These are phyloP conservation scores for Steccherinum ochraceum DNA, from an alignment of 768 basidiomycete species.

Conservation along the genomic window DNA sequence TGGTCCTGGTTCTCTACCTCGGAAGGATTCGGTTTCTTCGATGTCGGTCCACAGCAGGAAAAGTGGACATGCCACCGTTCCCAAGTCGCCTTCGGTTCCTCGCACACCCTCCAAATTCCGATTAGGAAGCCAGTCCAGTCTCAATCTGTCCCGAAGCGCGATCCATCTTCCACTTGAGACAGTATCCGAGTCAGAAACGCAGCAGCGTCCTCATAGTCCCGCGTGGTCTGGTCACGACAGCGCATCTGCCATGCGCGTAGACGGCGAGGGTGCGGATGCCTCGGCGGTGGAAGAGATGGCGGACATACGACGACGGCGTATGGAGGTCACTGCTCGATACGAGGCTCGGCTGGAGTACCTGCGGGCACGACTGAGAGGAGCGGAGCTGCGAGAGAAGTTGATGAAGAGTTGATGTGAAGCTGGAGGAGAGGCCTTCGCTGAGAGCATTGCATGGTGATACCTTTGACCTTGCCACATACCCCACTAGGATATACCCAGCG, in stretches of 20 bases:
- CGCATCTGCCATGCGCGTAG: slow-evolving; percentile 9
- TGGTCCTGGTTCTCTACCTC: slow-evolving; percentile 13
- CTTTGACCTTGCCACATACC: background rate
- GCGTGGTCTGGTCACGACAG: slow-evolving; percentile 19
- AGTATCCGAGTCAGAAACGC: slow-evolving; percentile 47
- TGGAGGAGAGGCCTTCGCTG: too few species aligned
- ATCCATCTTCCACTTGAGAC: slow-evolving; percentile 44
- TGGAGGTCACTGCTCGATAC: slow-evolving; percentile 68
- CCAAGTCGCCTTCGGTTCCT: slow-evolving; percentile 23
- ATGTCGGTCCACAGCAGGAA: slow-evolving; percentile 39
- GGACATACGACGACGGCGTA: slow-evolving; percentile 62
- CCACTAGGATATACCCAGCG: slow-evolving; percentile 1
- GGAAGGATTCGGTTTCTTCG: slow-evolving; percentile 60
- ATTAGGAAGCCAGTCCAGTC: slow-evolving; percentile 31
- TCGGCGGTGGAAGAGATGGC: slow-evolving; percentile 51
- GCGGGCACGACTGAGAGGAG: slow-evolving; percentile 76
- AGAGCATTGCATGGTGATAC: too few species aligned
- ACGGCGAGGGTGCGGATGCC: slow-evolving; percentile 29
- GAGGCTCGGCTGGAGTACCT: slow-evolving; percentile 74
- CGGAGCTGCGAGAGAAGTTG: slow-evolving; percentile 78
- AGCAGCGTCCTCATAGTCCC: slow-evolving; percentile 3
- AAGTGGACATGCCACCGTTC: slow-evolving; percentile 20
- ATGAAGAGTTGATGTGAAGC: slow-evolving; percentile 39
- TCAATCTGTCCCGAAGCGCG: slow-evolving; percentile 48
- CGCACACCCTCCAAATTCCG: slow-evolving; percentile 23